These are phyloP conservation scores for Musa acuminata DNA, from an alignment of 176 grass and related monocot genomes.

Conservation along the genomic window DNA sequence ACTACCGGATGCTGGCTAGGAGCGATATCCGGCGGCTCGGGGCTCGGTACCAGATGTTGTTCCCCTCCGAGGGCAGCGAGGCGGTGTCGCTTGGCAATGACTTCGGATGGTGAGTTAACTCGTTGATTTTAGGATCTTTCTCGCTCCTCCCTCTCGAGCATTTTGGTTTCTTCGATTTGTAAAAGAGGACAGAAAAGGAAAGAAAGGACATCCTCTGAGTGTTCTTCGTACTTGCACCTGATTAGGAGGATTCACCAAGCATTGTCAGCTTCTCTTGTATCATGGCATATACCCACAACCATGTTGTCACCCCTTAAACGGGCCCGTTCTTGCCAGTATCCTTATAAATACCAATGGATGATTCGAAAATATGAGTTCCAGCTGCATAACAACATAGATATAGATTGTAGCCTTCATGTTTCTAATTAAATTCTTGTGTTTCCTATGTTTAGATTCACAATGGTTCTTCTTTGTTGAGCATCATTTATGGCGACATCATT, in stretches of 20 bases:
- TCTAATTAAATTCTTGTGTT: too few species aligned
- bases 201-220: background rate
- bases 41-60: conserved; percentile 43
- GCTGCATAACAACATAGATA: too few species aligned
- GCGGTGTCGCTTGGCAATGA: conserved; percentile 50
- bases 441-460: too few species aligned
- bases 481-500: background rate
- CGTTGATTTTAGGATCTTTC: background rate
- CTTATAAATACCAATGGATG: too few species aligned
- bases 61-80: conserved; percentile 42
- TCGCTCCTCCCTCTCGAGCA: conserved; percentile 9
- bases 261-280: too few species aligned
- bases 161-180: background rate
- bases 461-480: background rate
- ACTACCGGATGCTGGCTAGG: conserved; percentile 55
- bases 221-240: background rate
- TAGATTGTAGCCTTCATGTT: too few species aligned
- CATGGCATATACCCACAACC: too few species aligned
- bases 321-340: too few species aligned
- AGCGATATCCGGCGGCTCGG: conserved; percentile 61
- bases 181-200: background rate
- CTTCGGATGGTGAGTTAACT: conserved; percentile 59
- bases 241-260: too few species aligned
- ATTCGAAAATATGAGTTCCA: too few species aligned
- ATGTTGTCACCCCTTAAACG: too few species aligned